phyloP scores from a whole-genome alignment of 2,329 filamentous ascomycete genomes.

The Sporothrix mexicana region DNA sequence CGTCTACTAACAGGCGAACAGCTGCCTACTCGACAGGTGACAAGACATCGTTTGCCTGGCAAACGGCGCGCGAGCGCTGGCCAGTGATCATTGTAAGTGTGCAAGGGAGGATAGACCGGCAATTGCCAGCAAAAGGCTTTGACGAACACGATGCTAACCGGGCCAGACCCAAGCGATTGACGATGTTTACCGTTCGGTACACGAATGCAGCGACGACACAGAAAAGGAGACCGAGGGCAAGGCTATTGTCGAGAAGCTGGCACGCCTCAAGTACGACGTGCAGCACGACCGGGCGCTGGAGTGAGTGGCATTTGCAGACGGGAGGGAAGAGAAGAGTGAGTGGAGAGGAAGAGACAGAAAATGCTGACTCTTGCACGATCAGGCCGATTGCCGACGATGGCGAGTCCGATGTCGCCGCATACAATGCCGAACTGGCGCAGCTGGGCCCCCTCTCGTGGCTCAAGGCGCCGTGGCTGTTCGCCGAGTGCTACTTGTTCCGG shows the following conservation, averaged over 20 bases:
- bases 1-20: slow-evolving; percentile 11
- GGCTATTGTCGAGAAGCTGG: slow-evolving; percentile 77
- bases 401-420: slow-evolving; percentile 73
- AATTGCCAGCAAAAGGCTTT: background rate
- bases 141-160: background rate
- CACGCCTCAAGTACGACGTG: slow-evolving; percentile 89
- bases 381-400: slow-evolving; percentile 66
- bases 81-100: slow-evolving; percentile 81
- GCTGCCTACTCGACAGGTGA: slow-evolving; percentile 75
- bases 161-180: slow-evolving; percentile 86
- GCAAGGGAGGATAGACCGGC: background rate
- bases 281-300: slow-evolving; percentile 80
- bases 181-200: slow-evolving; percentile 81
- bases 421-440: slow-evolving; percentile 83
- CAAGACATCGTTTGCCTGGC: slow-evolving; percentile 82
- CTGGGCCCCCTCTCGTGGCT: slow-evolving; percentile 81
- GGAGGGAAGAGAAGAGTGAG: background rate
- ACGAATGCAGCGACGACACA: slow-evolving; percentile 63
- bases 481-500: slow-evolving; percentile 94
- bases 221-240: slow-evolving; percentile 81
- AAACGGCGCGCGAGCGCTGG: slow-evolving; percentile 87
- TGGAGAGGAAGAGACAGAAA: background rate
- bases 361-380: background rate
- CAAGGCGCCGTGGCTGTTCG: slow-evolving; percentile 83
- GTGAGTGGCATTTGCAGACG: slow-evolving; percentile 19